Evolutionary conservation across 1,284 basidiomycete genomes (phyloP).

Genomic region (Trametes versicolor): DNA sequence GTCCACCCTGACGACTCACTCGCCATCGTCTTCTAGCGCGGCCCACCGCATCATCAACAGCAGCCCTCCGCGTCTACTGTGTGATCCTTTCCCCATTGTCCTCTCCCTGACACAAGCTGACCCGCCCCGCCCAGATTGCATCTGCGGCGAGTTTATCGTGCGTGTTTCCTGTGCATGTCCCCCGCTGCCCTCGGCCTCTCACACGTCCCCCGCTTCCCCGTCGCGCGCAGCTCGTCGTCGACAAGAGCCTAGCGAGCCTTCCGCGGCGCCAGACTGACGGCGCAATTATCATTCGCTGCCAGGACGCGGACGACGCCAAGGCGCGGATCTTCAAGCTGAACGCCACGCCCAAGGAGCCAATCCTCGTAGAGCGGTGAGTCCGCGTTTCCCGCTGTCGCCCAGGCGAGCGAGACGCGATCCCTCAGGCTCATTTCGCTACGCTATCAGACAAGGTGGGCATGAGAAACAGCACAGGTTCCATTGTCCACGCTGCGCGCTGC

Average conservation of each 20-base stretch:
- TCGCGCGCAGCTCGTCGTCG: constrained; percentile 76
- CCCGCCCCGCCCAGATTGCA: constrained; percentile 65
- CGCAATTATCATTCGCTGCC: constrained; percentile 75
- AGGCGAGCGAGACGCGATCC: neutral
- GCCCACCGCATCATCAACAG: constrained; percentile 80
- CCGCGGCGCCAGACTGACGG: constrained; percentile 80
- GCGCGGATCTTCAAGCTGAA: constrained; percentile 84
- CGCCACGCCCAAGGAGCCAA: constrained; percentile 66
- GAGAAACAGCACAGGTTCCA: constrained; percentile 80
- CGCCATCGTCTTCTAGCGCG: constrained; percentile 57
- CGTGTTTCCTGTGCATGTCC: constrained; percentile 43
- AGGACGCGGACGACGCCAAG: constrained; percentile 63
- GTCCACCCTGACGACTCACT: constrained; percentile 26
- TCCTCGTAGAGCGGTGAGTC: constrained; percentile 76
- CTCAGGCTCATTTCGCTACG: constrained; percentile 8
- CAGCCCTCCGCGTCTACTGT: constrained; percentile 85
- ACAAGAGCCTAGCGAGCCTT: constrained; percentile 73
- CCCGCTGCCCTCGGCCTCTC: constrained; percentile 24
- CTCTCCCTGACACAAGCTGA: neutral
- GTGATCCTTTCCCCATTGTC: constrained; percentile 42
- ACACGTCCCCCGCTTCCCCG: constrained; percentile 24
- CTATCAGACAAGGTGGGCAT: constrained; percentile 64
- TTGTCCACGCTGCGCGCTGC: constrained; percentile 79
- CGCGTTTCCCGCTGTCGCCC: neutral
- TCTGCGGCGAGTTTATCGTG: constrained; percentile 87